Base-by-base conservation (phyloP, 2,329 filamentous ascomycete genomes). In the Penicillium sclerotigenum region DNA sequence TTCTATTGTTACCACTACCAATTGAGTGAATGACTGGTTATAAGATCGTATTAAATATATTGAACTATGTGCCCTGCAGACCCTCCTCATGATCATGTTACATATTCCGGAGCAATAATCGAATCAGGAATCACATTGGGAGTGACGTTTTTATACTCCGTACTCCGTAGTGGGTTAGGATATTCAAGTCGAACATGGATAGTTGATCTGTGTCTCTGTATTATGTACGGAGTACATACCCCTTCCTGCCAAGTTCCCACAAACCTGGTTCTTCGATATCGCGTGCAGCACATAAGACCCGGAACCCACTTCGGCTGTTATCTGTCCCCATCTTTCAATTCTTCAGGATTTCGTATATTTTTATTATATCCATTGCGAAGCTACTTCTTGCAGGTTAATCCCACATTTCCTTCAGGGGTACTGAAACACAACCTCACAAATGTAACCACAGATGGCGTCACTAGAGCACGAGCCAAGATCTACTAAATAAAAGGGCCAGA, bases 11-110 rank as follows among this genome's bases (percentile, higher is more conserved):
- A 28, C 20, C 26, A 33, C 11, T 31, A 14, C 14, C 8, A 37
- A 42, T 28, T 45, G 22, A 20, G 24, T 34, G 47, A 13, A 40
- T 38, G 47, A 59, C 57, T 57, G 42, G 49, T 59, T 54, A 40
- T 14, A 54, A 57, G n/a, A 9, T 36, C 13, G 20, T 33, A n/a
- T 24, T 48, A n/a, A 45, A 57, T 47, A 56, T 48, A 57, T 56
- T 57, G 51, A 38, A 43, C 46, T 50, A 56, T 59, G 47, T 57
- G 47, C 51, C 46, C 59, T 58, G 18, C 45, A 48, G 10, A 5
- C 9, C 22, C 4, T 18, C 10, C 7, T 11, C 28, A 20, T n/a
- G 13, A 24, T n/a, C 28, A 33, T 5, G 20, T 28, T n/a, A 14
- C 18, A 29, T 36, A 5, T n/a, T 37, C 34, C 9, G 2, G 18